Evolutionary conservation across 345 rosid species (phyloP), one percentile per base, ranked within the genome.

Genomic region (Geranium rotundifolium): DNA sequence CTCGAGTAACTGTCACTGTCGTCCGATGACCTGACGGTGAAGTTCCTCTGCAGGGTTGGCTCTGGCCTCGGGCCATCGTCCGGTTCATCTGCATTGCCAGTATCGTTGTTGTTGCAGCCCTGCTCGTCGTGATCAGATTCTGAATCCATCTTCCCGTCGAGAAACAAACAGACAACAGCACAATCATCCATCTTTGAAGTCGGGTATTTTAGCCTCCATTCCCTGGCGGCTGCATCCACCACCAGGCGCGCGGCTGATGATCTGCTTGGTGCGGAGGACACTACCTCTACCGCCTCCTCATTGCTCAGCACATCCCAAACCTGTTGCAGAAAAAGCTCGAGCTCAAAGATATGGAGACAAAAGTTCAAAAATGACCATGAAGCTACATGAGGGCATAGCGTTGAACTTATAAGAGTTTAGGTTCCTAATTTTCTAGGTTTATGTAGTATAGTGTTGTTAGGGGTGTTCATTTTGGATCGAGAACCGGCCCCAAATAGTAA

Each of bases 121-220:
- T 82, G 93, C 41, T 88, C 95, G 13, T 90, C 97, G 10, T 79
- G 72, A 64, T 95, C 95, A 1, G 96, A 80, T 54, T 88, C 97
- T 0, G 88, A 77, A 66, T 95, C 99, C 99, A 95, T 88, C 69
- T 87, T 95, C 31, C 95, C 97, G 20, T 90, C 96, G 56, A 95
- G 76, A 79, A 88, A 95, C 73, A 95, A 69, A 77, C 99, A 95
- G 54, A 95, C 96, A 7, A 90, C 99, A 8, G 99, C 97, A 78
- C 99, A 95, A 63, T 95, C 99, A 72, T 95, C 99, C 93, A 95
- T 88, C 41, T 88, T 95, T n/a, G 99, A 95, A 58, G 97, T 95
- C 0, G 99, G 99, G 70, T 95, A 95, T 67, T 95, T 95, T 17
- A 86, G 83, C 77, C 86, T 90, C 99, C 99, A 95, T 64, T 90